phyloP scores from a whole-genome alignment of 805 yeast genomes.

The Schizosaccharomyces osmophilus region DNA sequence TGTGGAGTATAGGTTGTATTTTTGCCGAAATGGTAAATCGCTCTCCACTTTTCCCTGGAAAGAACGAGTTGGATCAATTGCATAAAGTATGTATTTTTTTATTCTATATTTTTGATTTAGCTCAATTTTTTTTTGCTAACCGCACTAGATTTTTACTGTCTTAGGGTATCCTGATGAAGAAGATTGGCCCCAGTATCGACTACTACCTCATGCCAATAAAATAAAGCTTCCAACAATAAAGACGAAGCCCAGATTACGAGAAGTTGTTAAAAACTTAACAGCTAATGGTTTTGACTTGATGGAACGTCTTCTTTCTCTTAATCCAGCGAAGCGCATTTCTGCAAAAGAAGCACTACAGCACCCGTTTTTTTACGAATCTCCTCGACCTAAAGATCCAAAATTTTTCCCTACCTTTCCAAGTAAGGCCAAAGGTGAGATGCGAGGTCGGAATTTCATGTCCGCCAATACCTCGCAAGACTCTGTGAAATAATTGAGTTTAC shows the following conservation, averaged over 20 bases:
- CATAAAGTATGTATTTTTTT: constrained; percentile 1
- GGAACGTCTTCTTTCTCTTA: constrained; percentile 18
- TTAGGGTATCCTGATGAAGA: neutral
- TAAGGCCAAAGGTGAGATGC: neutral
- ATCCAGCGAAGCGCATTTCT: constrained; percentile 21
- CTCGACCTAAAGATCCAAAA: constrained; percentile 16
- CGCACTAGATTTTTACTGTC: neutral
- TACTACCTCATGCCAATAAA: neutral
- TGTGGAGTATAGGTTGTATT: constrained; percentile 39
- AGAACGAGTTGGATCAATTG: constrained; percentile 24
- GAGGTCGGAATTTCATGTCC: neutral
- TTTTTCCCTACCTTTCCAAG: constrained; percentile 11
- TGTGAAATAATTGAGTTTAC: too few species aligned
- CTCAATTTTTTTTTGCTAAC: neutral
- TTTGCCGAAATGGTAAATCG: constrained; percentile 25
- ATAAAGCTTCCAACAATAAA: neutral
- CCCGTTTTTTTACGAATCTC: constrained; percentile 20
- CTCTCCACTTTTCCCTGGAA: constrained; percentile 23
- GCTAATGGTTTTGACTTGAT: constrained; percentile 15
- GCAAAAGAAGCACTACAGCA: constrained; percentile 25
- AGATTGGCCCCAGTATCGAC: neutral
- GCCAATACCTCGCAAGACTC: neutral
- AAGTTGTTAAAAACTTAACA: constrained; percentile 6
- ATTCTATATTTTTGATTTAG: neutral
- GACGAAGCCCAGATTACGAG: neutral